Conservation (phyloP, 2,329 filamentous ascomycete species). For the Diaporthe citriasiana region DNA sequence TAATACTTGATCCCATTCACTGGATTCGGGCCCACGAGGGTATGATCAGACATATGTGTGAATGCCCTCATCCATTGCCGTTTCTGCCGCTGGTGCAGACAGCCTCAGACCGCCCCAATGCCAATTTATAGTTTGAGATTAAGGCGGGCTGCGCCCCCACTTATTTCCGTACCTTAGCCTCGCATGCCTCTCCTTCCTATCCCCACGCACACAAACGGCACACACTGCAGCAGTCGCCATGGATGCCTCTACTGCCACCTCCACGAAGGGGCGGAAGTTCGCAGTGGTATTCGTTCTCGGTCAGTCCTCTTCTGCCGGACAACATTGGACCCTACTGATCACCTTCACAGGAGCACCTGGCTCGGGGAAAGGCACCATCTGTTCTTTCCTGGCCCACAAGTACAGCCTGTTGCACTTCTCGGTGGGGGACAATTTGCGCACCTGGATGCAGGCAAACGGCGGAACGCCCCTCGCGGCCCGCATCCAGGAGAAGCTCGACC, state of each 20-base stretch:
- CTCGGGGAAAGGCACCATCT: slow-evolving; percentile 19
- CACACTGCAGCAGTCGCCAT: background rate
- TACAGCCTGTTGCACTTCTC: slow-evolving; percentile 6
- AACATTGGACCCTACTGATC: slow-evolving; percentile 1
- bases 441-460: slow-evolving; percentile 19
- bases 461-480: slow-evolving; percentile 10
- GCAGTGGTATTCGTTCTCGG: slow-evolving; percentile 21
- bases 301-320: background rate
- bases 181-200: background rate
- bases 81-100: background rate
- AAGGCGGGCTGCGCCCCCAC: background rate
- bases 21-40: no score
- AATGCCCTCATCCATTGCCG: background rate
- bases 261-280: background rate
- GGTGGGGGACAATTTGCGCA: slow-evolving; percentile 18
- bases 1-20: background rate
- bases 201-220: no score
- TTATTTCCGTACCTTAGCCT: background rate
- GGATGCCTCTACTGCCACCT: background rate
- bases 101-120: background rate
- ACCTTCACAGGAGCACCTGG: slow-evolving; percentile 18
- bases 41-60: no score
- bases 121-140: background rate
- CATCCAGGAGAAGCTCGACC: slow-evolving; percentile 35
- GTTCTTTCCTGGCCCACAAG: background rate